Conservation (phyloP, 2,329 filamentous ascomycete species). For the Penicillium sclerotigenum region DNA sequence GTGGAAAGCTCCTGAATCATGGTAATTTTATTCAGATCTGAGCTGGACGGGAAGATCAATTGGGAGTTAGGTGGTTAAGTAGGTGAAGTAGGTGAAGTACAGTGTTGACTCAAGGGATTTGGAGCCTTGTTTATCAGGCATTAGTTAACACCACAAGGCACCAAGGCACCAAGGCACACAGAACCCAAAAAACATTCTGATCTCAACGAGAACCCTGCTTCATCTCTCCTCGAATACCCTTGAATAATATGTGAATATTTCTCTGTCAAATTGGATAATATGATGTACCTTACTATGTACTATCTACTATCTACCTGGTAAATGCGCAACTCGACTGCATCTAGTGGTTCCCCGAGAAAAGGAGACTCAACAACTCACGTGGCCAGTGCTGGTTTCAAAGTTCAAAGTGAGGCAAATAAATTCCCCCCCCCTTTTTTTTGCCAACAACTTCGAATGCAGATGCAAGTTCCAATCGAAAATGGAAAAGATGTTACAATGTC, state of each 20-base stretch:
- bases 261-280: not conserved
- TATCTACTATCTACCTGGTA: not conserved
- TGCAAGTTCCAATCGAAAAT: slow-evolving; percentile 5
- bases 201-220: slow-evolving; percentile 4
- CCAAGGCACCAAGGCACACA: not conserved
- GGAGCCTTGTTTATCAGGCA: not conserved
- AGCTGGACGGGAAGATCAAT: not conserved
- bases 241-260: not conserved
- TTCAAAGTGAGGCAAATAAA: slow-evolving; percentile 26
- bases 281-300: not conserved
- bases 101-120: not conserved
- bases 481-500: slow-evolving; percentile 1
- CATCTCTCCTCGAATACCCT: not conserved
- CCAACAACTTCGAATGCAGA: not conserved
- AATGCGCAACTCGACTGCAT: slow-evolving; percentile 15
- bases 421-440: not conserved
- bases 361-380: slow-evolving; percentile 18
- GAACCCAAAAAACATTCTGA: slow-evolving; percentile 6
- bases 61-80: not conserved
- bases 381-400: slow-evolving; percentile 21
- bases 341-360: slow-evolving; percentile 19
- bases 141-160: too few species aligned
- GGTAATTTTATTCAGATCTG: not conserved
- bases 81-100: not conserved
- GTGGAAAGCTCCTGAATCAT: not conserved